Evolutionary conservation across 192 early-diverging fungal genomes (phyloP), one percentile per base, ranked within the genome.

Genomic region (Mortierella alpina): DNA sequence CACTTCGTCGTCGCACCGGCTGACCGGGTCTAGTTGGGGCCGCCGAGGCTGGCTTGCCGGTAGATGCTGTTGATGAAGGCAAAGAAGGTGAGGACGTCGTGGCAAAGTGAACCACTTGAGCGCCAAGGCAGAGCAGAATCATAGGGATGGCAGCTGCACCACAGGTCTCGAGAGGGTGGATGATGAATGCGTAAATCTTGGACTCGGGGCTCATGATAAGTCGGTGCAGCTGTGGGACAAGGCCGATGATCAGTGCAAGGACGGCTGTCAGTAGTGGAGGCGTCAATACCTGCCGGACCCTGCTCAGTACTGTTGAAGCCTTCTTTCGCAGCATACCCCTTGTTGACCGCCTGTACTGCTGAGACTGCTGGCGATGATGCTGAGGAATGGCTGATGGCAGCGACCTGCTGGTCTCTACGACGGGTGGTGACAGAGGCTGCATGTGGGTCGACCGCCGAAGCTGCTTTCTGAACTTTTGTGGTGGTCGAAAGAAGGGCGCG

Each of bases 71-170:
- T 9, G 17, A 40, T 8, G 39, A 59, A 41, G 57, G 22, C 5
- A 31, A 41, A 2, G 44, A 22, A 23, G 65, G 23, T 10, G 31
- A n/a, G 22, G 68, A 70, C 13, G 68, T 40, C 2, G 73, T 44
- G 9, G 76, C 59, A 50, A 79, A 58, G 42, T 79, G 56, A 4
- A 67, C 58, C 4, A 93, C 72, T 71, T 94, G 93, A 14, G 91
- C 90, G 7, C 94, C 94, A 7, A 95, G 88, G 64, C 92, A 92
- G 4, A 93, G 83, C 53, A 95, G 75, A 39, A 94, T 92, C 61
- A 94, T 82, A 2, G 94, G 94, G 18, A 95, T 93, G 9, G 92
- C 92, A 6, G 92, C 93, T 31, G 89, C 86, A 46, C 94, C 94
- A 73, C 93, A 92, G 58, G 82, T 86, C 23, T 93, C 90, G 23